Evolutionary conservation across 2,329 filamentous ascomycete genomes (phyloP), one percentile per base, ranked within the genome.

Genomic region (Phaeosphaeria sp.): DNA sequence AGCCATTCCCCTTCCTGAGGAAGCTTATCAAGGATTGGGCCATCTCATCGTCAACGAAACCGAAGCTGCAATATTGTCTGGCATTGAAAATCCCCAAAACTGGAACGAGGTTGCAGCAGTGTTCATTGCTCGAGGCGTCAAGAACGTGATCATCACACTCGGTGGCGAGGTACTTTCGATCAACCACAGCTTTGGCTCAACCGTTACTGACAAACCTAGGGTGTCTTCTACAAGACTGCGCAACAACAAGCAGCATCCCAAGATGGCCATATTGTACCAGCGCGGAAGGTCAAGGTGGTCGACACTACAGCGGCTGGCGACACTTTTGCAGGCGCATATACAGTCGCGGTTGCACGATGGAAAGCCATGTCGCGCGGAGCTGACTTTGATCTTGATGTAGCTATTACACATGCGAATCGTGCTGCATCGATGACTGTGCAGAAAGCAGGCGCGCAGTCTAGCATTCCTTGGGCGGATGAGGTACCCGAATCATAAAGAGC

Each of bases 221-320:
- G 77, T 2, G 75, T 77, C 0, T 79, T 71, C 58, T 79, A 78
- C 52, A 75, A 79, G 54, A 85, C 82, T 20, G 78, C 75, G 30
- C 79, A 73, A 17, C 78, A 78, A 25, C 80, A 80, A 52, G 83
- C 80, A 1, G 73, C 75, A 3, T 73, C 74, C 7, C 69, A 74
- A 41, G 68, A 76, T 70, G 87, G 63, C 0, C 66, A 66, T 11
- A 72, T 82, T 23, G 77, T 93, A 1, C 79, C 82, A 4, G 92
- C 91, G 0, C 83, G 86, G 60, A 89, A 90, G 76, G 89, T 92
- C 18, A 79, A 84, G 55, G 94, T 98, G 1, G 87, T 97, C 4
- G 94, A 98, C 76, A 98, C 94, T 1, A 98, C 94, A 7, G 94
- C 90, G 1, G 95, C 95, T 5, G 94, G 94, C 0, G 94, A 98